These are phyloP conservation scores for Tolypocladium amazonense DNA, from an alignment of 2,329 filamentous ascomycete species.

Conservation along the genomic window DNA sequence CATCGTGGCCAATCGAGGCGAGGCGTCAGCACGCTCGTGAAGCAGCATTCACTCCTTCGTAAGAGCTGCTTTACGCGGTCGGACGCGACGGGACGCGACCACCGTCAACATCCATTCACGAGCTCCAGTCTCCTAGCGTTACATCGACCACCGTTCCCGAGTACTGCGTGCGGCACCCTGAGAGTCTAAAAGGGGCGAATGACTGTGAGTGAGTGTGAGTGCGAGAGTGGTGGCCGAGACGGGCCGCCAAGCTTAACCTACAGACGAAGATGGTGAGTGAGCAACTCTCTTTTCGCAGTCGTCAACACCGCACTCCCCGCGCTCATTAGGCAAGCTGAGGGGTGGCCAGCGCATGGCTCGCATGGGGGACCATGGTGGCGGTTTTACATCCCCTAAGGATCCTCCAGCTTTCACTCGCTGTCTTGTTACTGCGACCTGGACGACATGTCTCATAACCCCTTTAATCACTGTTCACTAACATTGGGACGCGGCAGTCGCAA, in stretches of 20 bases:
- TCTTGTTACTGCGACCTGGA: not conserved
- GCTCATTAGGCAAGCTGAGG: not conserved
- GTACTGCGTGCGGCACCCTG: not conserved
- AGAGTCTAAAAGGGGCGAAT: not conserved
- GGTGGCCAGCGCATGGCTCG: not conserved
- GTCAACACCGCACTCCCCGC: not conserved
- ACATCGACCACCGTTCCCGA: not conserved
- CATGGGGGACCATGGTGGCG: not conserved
- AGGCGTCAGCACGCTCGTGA: not conserved
- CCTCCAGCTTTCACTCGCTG: not conserved
- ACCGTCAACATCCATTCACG: not conserved
- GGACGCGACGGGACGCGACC: conserved; percentile 11
- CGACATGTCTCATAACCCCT: not conserved
- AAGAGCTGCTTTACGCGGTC: conserved; percentile 25
- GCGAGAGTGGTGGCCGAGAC: not conserved
- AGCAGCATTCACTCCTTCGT: not conserved
- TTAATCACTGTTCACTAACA: not conserved
- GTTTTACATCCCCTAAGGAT: not conserved
- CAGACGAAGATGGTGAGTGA: not conserved
- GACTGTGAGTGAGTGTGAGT: not conserved
- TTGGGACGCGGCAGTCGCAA: conserved; percentile 60
- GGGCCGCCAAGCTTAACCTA: not conserved
- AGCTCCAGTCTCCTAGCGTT: not conserved
- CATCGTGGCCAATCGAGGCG: not conserved
- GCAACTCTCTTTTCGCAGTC: not conserved